Percentiles rank a stretch among this genome's conserved stretches.
These are phyloP conservation scores for Boletus rubroflammeus DNA, from an alignment of 768 basidiomycete genomes.

Conservation along the genomic window DNA sequence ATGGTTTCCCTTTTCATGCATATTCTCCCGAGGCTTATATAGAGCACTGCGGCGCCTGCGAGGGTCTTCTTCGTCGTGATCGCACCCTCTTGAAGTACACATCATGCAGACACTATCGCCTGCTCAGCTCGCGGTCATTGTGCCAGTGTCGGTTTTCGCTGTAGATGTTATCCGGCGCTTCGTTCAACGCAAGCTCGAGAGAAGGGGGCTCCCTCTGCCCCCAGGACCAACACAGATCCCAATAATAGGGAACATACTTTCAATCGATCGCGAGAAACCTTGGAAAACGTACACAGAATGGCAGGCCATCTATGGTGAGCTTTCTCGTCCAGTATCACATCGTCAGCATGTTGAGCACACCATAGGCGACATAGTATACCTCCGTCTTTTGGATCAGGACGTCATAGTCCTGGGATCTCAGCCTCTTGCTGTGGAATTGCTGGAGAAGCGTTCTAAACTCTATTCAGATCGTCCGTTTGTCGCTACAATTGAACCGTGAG, in stretches of 20 bases:
- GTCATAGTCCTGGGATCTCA: neutral
- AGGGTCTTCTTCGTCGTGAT: too few relatives aligned
- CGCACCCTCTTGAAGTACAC: too few relatives aligned
- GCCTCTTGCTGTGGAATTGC: neutral
- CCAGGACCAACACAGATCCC: neutral
- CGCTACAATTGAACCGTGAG: neutral
- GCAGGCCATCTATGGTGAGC: neutral
- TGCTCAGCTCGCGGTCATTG: neutral
- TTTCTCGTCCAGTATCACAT: neutral
- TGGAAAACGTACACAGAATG: neutral
- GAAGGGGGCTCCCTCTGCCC: neutral
- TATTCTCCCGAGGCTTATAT: too few relatives aligned
- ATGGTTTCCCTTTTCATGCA: too few relatives aligned
- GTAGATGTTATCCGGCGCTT: neutral
- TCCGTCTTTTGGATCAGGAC: neutral
- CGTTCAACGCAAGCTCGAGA: neutral
- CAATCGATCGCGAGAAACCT: neutral
- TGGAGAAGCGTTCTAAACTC: neutral
- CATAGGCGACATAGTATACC: neutral
- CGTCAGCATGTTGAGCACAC: neutral
- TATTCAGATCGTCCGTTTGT: neutral
- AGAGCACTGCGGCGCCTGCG: too few relatives aligned
- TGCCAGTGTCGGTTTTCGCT: neutral
- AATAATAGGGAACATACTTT: neutral
- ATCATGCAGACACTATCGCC: neutral